Evolutionary conservation across 2,329 filamentous ascomycete species (phyloP).

Genomic region (Cladosporium sp.): DNA sequence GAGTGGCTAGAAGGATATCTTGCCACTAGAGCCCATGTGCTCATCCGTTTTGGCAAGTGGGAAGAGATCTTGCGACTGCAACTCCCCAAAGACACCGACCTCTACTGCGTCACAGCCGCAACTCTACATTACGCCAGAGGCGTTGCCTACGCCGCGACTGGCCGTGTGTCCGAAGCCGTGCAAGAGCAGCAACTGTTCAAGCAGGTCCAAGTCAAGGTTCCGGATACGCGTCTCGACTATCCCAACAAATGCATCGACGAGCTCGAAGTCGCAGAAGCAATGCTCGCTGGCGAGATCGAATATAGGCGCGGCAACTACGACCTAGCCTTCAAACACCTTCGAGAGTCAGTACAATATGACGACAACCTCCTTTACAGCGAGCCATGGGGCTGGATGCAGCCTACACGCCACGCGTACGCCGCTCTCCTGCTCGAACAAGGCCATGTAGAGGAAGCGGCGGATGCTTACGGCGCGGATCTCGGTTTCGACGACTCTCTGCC

Average conservation of each 20-base stretch:
- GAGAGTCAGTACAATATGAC: constrained; percentile 54
- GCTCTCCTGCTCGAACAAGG: constrained; percentile 65
- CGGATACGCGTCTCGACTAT: constrained; percentile 59
- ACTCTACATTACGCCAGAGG: constrained; percentile 66
- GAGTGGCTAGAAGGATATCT: constrained; percentile 73
- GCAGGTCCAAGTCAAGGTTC: constrained; percentile 41
- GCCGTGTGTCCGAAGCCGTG: constrained; percentile 53
- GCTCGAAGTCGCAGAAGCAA: constrained; percentile 54
- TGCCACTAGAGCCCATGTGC: constrained; percentile 62
- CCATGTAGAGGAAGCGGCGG: constrained; percentile 33
- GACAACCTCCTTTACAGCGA: constrained; percentile 65
- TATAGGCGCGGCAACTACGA: constrained; percentile 61
- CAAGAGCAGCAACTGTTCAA: constrained; percentile 49
- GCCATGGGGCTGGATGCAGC: constrained; percentile 77
- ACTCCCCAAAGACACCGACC: constrained; percentile 53
- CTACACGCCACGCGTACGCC: constrained; percentile 63
- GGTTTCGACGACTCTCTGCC: constrained; percentile 48
- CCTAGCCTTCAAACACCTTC: constrained; percentile 55
- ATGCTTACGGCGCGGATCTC: constrained; percentile 38
- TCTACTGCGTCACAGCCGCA: constrained; percentile 68
- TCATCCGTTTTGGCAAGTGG: constrained; percentile 72
- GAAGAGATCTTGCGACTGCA: constrained; percentile 56
- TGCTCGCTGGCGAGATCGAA: constrained; percentile 70
- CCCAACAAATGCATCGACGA: constrained; percentile 64
- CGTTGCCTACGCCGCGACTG: constrained; percentile 60